Evolutionary conservation across 768 basidiomycete genomes (phyloP).

Genomic region (Boletus rex-veris): DNA sequence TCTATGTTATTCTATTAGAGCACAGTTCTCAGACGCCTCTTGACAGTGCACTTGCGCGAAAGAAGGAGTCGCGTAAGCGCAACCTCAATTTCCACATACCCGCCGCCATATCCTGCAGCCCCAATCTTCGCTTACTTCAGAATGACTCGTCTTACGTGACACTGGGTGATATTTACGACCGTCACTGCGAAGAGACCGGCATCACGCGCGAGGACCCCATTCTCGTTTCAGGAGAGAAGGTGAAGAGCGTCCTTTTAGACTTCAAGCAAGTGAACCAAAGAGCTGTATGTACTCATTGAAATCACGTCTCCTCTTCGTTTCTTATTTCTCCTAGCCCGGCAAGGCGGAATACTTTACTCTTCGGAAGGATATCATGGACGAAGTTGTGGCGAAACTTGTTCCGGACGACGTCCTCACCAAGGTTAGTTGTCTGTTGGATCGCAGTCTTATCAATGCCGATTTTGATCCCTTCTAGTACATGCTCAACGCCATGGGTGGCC

Average conservation of each 20-base stretch:
- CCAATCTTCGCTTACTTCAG: conserved; percentile 80
- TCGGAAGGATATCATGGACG: conserved; percentile 85
- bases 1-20: neutral
- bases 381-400: conserved; percentile 81
- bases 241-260: conserved; percentile 64
- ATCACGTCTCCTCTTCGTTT: neutral
- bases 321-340: conserved; percentile 40
- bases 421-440: conserved; percentile 40
- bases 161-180: conserved; percentile 91
- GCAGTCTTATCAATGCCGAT: neutral
- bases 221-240: conserved; percentile 80
- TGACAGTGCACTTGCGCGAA: conserved; percentile 72
- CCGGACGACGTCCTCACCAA: conserved; percentile 84
- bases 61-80: conserved; percentile 91
- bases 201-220: conserved; percentile 87
- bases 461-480: conserved; percentile 64
- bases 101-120: conserved; percentile 78
- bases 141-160: conserved; percentile 89
- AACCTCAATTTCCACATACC: conserved; percentile 92
- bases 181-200: conserved; percentile 71
- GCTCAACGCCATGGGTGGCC: conserved; percentile 76
- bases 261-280: conserved; percentile 46
- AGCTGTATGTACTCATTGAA: conserved; percentile 29
- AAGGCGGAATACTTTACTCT: conserved; percentile 66
- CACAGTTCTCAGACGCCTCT: neutral